Base-by-base conservation (phyloP, 139 green algal species). In the Astrephomene gubernaculifera region DNA sequence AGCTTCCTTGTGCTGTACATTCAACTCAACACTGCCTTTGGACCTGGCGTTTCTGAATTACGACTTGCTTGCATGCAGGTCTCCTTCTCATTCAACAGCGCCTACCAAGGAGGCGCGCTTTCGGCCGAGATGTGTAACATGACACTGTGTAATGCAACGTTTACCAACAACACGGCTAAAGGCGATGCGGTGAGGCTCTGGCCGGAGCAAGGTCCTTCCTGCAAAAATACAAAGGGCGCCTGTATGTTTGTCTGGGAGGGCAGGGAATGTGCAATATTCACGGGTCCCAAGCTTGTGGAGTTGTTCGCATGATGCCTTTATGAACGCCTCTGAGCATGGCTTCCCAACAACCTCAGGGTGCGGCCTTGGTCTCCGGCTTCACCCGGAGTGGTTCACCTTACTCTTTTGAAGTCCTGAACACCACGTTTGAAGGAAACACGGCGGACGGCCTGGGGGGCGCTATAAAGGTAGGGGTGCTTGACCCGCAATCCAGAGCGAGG, bases 61-160 rank as follows among this genome's bases (percentile, higher is more conserved):
- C 61, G 24, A 25, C 61, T 8, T 9, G 19, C 8, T 33, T 2
- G 35, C 67, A 21, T 65, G 22, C 68, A 75, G 68, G 39, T 75
- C 8, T 24, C 22, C 2, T 75, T 75, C 22, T 9, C 19, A 17
- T 17, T 38, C 39, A 75, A 75, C 25, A 21, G 25, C 6, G 68
- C 68, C 39, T 75, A 75, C 39, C 68, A 45, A 6, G 68, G 39
- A 38, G 68, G 68, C 38, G 68, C 68, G 24, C 22, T 75, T 24
- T 45, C 10, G 2, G 68, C 68, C 4, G 68, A 75, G 68, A 38
- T 75, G 68, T 75, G 68, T 25, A 57, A 8, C 39, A 57, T 57
- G 2, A 8, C 22, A 2, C 38, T 75, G 4, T 4, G 5, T 24
- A 54, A 75, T 10, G 68, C 68, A 12, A 54, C 68, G 39, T 75